Base-by-base conservation (phyloP, 2,329 filamentous ascomycete genomes). In the Lasiodiplodia sp. region DNA sequence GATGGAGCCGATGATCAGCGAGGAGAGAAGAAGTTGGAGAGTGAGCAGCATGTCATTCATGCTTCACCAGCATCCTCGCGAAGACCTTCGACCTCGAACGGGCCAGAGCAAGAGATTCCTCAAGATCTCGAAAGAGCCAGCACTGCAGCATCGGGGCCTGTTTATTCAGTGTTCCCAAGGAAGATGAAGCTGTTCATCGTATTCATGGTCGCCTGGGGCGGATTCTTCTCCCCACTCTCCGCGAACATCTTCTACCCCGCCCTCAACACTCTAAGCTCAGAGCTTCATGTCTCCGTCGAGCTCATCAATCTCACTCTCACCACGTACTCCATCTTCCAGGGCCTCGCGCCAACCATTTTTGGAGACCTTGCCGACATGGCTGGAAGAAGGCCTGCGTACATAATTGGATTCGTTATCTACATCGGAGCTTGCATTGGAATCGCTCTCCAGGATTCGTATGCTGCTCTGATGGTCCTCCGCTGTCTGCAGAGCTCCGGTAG, bases 281-380 rank as follows among this genome's bases (percentile, higher is more conserved):
- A 79, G 34, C 71, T 83, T 10, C 67, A 77, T n/a, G 79, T 82
- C 1, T 77, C 80, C 2, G 73, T 72, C 14, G 76, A 78, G 8
- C 73, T 76, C 53, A 64, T 69, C 56, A 69, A 69, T 37, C n/a
- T 67, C 37, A 84, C 83, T 0, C 74, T 85, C 14, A 84, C 82
- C 1, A 80, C 78, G 0, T 85, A 84, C 68, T 69, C 53, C 72
- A 84, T 86, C 51, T 82, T 86, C 52, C 84, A 86, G 79, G 86
- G 84, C 3, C 76, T 88, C 16, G 82, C 83, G 1, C 85, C 85
- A 37, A 83, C 85, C 71, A 79, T 86, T 21, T 79, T 86, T 69
- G 85, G 83, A 3, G 83, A 83, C 55, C 80, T 86, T 52, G 81
- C 84, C 3, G 85, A 87, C 71, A 83, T 80, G 64, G 80, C 80